Percentiles rank a stretch among this genome's conserved stretches.
Conservation (phyloP, 352 stramenopile genomes). For the Phytophthora pistaciae region DNA sequence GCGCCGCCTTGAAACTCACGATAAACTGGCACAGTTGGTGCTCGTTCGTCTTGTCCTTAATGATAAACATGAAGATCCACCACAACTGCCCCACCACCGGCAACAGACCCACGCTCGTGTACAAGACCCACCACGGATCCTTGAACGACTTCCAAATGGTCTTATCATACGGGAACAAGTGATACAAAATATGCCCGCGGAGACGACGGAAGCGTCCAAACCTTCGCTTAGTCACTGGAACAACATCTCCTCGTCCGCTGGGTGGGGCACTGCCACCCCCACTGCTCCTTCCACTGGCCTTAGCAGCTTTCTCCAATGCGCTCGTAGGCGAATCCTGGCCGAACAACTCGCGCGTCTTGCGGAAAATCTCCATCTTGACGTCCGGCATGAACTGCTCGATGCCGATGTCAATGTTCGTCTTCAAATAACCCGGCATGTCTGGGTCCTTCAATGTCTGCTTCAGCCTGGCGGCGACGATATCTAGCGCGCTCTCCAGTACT, state of each 20-base stretch:
- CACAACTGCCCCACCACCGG: slow-evolving; percentile 89
- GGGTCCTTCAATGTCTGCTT: slow-evolving; percentile 85
- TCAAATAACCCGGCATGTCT: slow-evolving; percentile 86
- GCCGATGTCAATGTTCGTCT: slow-evolving; percentile 85
- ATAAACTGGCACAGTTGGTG: slow-evolving; percentile 95
- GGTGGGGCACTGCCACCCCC: background rate
- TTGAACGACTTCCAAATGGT: slow-evolving; percentile 89
- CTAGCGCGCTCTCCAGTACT: slow-evolving; percentile 80
- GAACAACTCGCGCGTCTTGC: slow-evolving; percentile 85
- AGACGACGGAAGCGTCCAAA: slow-evolving; percentile 48
- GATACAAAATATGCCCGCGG: slow-evolving; percentile 86
- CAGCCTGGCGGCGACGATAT: slow-evolving; percentile 79
- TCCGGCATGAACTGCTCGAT: slow-evolving; percentile 91
- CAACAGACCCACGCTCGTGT: slow-evolving; percentile 84
- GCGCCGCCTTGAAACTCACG: slow-evolving; percentile 90
- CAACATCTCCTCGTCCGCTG: slow-evolving; percentile 5
- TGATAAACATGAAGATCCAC: slow-evolving; percentile 92
- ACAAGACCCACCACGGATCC: slow-evolving; percentile 83
- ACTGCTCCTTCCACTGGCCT: background rate
- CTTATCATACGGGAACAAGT: slow-evolving; percentile 89
- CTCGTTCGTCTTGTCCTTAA: slow-evolving; percentile 94
- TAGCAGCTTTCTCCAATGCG: slow-evolving; percentile 15
- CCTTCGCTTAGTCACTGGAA: slow-evolving; percentile 15
- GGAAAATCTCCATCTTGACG: slow-evolving; percentile 90
- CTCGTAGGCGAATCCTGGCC: slow-evolving; percentile 37